Evolutionary conservation across 768 basidiomycete species (phyloP).

Genomic region (Hypholoma fasciculare): DNA sequence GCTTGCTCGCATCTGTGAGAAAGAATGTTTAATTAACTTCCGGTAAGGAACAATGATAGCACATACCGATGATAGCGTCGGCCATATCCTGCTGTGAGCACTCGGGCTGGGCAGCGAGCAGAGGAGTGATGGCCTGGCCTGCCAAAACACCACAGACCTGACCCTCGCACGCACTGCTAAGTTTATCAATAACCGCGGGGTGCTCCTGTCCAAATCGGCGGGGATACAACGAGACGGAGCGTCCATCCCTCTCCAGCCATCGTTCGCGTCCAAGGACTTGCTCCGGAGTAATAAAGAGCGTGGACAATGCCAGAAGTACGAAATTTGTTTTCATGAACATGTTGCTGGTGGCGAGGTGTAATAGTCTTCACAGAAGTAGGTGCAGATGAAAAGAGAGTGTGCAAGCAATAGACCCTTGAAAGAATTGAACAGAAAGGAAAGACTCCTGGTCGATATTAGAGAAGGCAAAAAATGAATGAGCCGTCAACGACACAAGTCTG

Average conservation of each 20-base stretch:
- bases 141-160: constrained; percentile 49
- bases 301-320: constrained; percentile 23
- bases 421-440: constrained; percentile 17
- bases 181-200: constrained; percentile 44
- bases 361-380: background rate
- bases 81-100: constrained; percentile 61
- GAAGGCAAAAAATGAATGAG: constrained; percentile 30
- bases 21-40: background rate
- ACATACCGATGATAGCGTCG: constrained; percentile 54
- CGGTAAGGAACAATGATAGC: background rate
- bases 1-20: constrained; percentile 45
- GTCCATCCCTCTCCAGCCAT: constrained; percentile 50
- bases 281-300: constrained; percentile 27
- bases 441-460: constrained; percentile 49
- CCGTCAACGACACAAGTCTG: constrained; percentile 45
- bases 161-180: constrained; percentile 47
- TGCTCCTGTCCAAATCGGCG: constrained; percentile 56
- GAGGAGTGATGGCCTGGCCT: constrained; percentile 49
- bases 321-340: constrained; percentile 32
- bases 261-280: constrained; percentile 38
- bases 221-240: constrained; percentile 46
- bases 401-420: constrained; percentile 17
- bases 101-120: constrained; percentile 51
- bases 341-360: constrained; percentile 1
- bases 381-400: constrained; percentile 1